Evolutionary conservation across 2,329 filamentous ascomycete genomes (phyloP).

Genomic region (Xylariales sp.): DNA sequence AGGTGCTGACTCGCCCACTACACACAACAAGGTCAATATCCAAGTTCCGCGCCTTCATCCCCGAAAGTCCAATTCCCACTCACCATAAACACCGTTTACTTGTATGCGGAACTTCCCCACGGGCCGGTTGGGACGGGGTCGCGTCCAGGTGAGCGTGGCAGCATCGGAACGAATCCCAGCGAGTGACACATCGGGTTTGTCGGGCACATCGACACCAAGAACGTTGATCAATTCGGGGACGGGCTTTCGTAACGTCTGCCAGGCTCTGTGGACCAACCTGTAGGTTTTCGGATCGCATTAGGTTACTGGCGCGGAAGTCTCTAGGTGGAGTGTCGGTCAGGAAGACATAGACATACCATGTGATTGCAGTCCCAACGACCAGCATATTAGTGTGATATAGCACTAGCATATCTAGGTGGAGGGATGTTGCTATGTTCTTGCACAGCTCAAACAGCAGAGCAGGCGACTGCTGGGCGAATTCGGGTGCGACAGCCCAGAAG

Average conservation of each 20-base stretch:
- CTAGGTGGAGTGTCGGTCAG: too few relatives aligned
- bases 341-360: slow-evolving; percentile 47
- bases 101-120: slow-evolving; percentile 88
- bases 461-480: slow-evolving; percentile 32
- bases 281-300: too few relatives aligned
- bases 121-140: slow-evolving; percentile 58
- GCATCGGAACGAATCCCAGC: slow-evolving; percentile 84
- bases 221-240: slow-evolving; percentile 87
- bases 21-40: slow-evolving; percentile 16
- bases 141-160: slow-evolving; percentile 86
- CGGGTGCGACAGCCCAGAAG: slow-evolving; percentile 37
- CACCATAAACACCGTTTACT: slow-evolving; percentile 88
- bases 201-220: slow-evolving; percentile 89
- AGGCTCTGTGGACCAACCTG: slow-evolving; percentile 81
- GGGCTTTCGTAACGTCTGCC: slow-evolving; percentile 84
- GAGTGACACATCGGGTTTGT: slow-evolving; percentile 82
- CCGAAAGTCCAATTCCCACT: slow-evolving; percentile 24
- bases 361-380: slow-evolving; percentile 46
- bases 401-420: slow-evolving; percentile 43
- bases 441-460: slow-evolving; percentile 29
- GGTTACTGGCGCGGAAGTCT: too few relatives aligned
- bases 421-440: slow-evolving; percentile 30
- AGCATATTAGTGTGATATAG: slow-evolving; percentile 50
- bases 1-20: slow-evolving; percentile 79
- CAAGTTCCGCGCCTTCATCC: not conserved